Evolutionary conservation across 495 filamentous ascomycete species (phyloP), one percentile per base, ranked within the genome.

Genomic region (Alectoria sarmentosa): DNA sequence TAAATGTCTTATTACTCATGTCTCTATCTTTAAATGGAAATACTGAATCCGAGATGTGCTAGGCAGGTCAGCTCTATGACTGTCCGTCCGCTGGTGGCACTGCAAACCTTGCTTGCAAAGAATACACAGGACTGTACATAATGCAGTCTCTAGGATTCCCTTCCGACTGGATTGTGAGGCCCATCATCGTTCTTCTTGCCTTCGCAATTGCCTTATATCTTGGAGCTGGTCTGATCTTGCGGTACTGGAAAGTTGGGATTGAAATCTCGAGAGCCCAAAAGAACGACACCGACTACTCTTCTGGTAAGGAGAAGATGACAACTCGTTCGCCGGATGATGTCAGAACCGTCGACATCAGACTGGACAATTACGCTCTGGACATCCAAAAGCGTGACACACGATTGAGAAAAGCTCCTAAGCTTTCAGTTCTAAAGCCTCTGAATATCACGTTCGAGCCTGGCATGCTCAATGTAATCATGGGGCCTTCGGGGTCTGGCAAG

Each of bases 401-500:
- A 56, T 75, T 74, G 37, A 73, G 71, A 58, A 77, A 73, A 37
- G 66, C 80, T 3, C 78, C 77, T 5, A 81, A 71, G 2, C 75
- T 86, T 42, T 76, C 77, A 0, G 89, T 90, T n/a, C 70, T 91
- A 49, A 77, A 84, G 60, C 83, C 86, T 0, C 78, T 90, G 37
- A 85, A 79, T 6, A 75, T 85, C 0, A 76, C 79, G 1, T 90
- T 90, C 66, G 76, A 83, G 58, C 75, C 87, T 14, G 86, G 85
- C 1, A 73, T 78, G 26, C 73, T 91, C 15, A 90, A 91, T 67
- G 80, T 90, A 4, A 89, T 91, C 61, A 89, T 90, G 87, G 88
- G 88, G 0, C 88, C 88, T 3, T 89, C 86, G 19, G 88, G 88
- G 1, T 86, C 84, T 41, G 88, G 88, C 17, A 91, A 90, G 73